phyloP scores from a whole-genome alignment of 352 stramenopile species.

The Phytophthora lateralis region DNA sequence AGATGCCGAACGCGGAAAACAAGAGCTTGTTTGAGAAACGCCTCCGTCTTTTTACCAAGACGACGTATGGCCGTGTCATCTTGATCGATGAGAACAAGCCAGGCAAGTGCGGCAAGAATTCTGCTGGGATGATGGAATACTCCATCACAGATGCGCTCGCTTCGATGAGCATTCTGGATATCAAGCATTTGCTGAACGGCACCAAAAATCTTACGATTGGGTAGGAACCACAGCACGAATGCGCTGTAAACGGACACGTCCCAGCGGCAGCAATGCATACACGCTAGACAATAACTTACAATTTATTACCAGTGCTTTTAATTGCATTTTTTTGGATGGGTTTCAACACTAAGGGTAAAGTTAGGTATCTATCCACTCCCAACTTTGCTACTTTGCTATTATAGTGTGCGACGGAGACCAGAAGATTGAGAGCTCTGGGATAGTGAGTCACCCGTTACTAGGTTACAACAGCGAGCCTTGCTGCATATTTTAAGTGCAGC shows the following conservation, averaged over 20 bases:
- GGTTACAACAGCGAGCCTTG: neutral
- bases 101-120: constrained; percentile 36
- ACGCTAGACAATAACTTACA: neutral
- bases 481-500: neutral
- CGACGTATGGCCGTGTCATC: constrained; percentile 40
- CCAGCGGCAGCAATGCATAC: neutral
- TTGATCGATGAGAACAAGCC: constrained; percentile 43
- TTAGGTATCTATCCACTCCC: no score
- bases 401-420: neutral
- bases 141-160: constrained; percentile 50
- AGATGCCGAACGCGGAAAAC: constrained; percentile 18
- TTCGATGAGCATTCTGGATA: constrained; percentile 52
- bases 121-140: constrained; percentile 42
- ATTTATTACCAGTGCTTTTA: neutral
- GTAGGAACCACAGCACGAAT: constrained; percentile 3
- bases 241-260: no score
- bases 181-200: constrained; percentile 55
- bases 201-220: constrained; percentile 51
- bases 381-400: neutral
- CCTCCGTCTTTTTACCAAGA: constrained; percentile 40
- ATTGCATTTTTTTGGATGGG: no score
- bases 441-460: neutral
- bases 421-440: neutral
- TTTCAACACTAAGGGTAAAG: neutral
- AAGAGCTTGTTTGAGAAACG: constrained; percentile 58